Percentiles rank a stretch among this genome's conserved stretches.
Evolutionary conservation across 164 flowering plant species (phyloP).

Genomic region (Cinnamomum micranthum): DNA sequence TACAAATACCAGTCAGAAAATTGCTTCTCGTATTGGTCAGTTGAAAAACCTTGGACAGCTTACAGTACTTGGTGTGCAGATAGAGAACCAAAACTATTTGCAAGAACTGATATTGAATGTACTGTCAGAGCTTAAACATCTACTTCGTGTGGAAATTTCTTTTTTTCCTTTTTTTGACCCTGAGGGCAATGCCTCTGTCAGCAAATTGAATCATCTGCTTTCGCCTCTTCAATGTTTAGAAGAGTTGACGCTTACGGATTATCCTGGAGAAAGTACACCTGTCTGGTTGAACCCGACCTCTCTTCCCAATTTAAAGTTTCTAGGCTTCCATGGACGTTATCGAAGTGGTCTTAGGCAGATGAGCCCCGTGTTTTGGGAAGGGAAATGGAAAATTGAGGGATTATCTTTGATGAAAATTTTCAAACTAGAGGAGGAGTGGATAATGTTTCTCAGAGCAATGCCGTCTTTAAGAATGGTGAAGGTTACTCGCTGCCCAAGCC

Average conservation of each 20-base stretch:
- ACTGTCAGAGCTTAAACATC: neutral
- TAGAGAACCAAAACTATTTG: neutral
- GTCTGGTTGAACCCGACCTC: neutral
- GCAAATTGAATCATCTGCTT: neutral
- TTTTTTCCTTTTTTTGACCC: neutral
- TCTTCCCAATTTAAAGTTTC: neutral
- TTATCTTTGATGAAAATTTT: neutral
- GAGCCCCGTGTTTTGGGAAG: neutral
- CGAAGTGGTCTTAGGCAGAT: fast-evolving
- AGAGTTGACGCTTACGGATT: neutral
- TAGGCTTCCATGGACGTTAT: neutral
- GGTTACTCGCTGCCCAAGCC: no score
- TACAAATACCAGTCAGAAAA: neutral
- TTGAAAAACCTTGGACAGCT: neutral
- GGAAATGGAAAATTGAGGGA: neutral
- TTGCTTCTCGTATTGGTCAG: neutral
- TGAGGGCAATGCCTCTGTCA: neutral
- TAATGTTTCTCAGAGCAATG: no score
- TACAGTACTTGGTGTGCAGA: neutral
- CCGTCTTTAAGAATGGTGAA: no score
- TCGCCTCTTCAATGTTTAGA: neutral
- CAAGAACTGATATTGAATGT: neutral
- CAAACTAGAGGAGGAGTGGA: neutral
- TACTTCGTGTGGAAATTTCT: neutral
- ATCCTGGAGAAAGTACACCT: neutral